A percentile compares a stretch with the other conserved stretches of the same genome.
These are phyloP conservation scores for Aaosphaeria pasadenensis DNA, from an alignment of 2,329 filamentous ascomycete genomes.

Conservation along the genomic window DNA sequence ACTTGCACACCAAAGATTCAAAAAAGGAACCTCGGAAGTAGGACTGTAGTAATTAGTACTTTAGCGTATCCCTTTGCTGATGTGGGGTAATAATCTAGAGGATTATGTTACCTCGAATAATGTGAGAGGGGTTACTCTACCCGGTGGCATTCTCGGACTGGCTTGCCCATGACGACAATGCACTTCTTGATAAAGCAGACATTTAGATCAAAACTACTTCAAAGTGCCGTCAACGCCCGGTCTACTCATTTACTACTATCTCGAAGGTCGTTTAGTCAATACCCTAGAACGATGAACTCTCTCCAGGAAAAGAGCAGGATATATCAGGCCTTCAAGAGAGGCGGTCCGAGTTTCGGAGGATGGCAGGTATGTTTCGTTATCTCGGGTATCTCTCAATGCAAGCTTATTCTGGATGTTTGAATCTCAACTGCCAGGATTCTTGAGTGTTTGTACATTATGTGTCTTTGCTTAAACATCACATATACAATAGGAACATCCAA, in stretches of 20 bases:
- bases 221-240: background rate
- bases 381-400: background rate
- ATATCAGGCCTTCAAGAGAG: slow-evolving; percentile 49
- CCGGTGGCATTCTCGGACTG: background rate
- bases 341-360: slow-evolving; percentile 52
- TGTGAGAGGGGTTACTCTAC: background rate
- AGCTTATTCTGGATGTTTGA: background rate
- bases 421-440: background rate
- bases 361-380: slow-evolving; percentile 50
- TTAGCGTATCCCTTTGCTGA: no score
- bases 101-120: no score
- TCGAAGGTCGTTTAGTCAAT: no score
- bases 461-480: no score
- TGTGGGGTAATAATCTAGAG: no score
- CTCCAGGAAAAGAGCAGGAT: slow-evolving; percentile 56
- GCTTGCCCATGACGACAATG: slow-evolving; percentile 1
- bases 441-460: no score
- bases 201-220: background rate
- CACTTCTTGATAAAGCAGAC: background rate
- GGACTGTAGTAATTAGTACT: no score
- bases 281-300: slow-evolving; percentile 27
- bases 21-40: no score
- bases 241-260: no score
- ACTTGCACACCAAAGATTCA: no score
- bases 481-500: no score